Conservation (phyloP, 306 rosid genomes). For the Casuarina cunninghamiana region DNA sequence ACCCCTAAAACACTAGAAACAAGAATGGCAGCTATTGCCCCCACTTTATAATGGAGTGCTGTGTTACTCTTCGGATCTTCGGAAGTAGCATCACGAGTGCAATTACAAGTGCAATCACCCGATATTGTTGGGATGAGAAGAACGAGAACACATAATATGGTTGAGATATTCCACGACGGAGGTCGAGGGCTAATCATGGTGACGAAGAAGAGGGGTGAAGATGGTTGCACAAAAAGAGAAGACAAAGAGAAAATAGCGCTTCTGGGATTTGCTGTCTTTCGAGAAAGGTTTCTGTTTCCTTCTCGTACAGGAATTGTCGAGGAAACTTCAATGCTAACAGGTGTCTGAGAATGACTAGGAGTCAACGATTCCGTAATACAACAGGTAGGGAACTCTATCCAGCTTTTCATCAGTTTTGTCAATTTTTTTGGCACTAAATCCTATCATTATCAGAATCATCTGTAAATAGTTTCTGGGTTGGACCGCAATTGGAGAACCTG, state of each 20-base stretch:
- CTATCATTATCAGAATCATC: too few species aligned
- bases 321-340: too few species aligned
- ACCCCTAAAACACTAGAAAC: constrained; percentile 46
- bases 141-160: not conserved
- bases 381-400: too few species aligned
- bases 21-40: constrained; percentile 36
- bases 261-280: not conserved
- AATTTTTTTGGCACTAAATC: too few species aligned
- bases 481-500: too few species aligned
- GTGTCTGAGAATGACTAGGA: too few species aligned
- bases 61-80: not conserved
- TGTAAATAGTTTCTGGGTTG: too few species aligned
- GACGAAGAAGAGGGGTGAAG: too few species aligned
- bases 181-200: not conserved
- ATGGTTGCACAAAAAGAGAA: not conserved
- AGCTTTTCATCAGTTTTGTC: too few species aligned
- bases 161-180: constrained; percentile 1
- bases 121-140: constrained; percentile 19
- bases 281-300: too few species aligned
- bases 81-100: not conserved
- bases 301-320: too few species aligned
- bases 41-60: constrained; percentile 29
- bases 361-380: too few species aligned
- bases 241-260: not conserved
- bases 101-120: constrained; percentile 14